These are phyloP conservation scores for Fusarium sp. DNA, from an alignment of 2,329 filamentous ascomycete species.

Conservation along the genomic window DNA sequence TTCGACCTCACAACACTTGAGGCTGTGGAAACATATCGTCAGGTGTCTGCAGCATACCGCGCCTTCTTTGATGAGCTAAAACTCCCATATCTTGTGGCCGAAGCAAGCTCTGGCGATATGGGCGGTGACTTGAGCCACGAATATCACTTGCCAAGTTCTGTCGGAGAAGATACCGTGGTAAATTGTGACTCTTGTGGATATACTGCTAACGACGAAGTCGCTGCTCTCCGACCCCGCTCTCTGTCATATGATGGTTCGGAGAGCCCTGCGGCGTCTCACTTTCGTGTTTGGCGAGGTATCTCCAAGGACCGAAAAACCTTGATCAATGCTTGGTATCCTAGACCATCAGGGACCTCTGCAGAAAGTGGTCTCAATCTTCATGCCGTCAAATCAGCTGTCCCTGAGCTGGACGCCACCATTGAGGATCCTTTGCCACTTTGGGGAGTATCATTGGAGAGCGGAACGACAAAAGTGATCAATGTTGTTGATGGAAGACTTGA, in stretches of 20 bases:
- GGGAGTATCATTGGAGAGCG: conserved; percentile 50
- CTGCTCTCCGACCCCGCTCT: conserved; percentile 49
- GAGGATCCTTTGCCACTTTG: conserved; percentile 67
- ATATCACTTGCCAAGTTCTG: conserved; percentile 83
- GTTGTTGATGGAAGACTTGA: conserved; percentile 49
- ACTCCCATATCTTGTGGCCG: conserved; percentile 84
- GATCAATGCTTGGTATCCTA: conserved; percentile 75
- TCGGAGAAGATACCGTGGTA: conserved; percentile 88
- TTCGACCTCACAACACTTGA: conserved; percentile 77
- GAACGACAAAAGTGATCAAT: conserved; percentile 46
- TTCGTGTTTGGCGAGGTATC: conserved; percentile 69
- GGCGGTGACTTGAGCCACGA: conserved; percentile 94
- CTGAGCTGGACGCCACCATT: conserved; percentile 77
- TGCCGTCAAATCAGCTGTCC: conserved; percentile 72
- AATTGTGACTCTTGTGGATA: conserved; percentile 79
- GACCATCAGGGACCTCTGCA: conserved; percentile 37
- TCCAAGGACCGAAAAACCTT: conserved; percentile 74
- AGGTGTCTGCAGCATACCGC: conserved; percentile 78
- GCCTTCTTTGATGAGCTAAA: conserved; percentile 84
- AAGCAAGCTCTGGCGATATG: conserved; percentile 96
- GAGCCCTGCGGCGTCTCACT: conserved; percentile 15
- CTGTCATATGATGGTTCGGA: background rate
- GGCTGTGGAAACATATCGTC: conserved; percentile 83
- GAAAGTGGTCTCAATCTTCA: conserved; percentile 58
- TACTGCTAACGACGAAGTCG: conserved; percentile 89